phyloP scores from a whole-genome alignment of 2,329 filamentous ascomycete genomes.

The Ophiobolus disseminans region DNA sequence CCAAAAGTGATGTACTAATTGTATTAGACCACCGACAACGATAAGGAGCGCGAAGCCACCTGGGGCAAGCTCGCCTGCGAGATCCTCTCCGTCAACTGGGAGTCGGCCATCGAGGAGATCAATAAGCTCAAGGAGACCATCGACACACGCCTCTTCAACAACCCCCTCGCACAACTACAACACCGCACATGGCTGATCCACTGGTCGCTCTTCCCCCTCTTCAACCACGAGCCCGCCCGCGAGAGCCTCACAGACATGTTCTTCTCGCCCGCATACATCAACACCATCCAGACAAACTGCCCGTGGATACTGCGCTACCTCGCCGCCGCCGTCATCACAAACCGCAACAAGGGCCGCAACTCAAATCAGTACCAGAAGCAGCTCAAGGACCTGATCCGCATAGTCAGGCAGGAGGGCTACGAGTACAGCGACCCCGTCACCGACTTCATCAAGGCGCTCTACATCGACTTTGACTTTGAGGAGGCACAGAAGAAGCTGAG shows the following conservation, averaged over 20 bases:
- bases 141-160: slow-evolving; percentile 94
- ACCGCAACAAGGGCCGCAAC: slow-evolving; percentile 69
- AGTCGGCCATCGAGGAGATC: slow-evolving; percentile 75
- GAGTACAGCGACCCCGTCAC: slow-evolving; percentile 97
- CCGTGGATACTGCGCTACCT: slow-evolving; percentile 97
- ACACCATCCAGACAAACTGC: slow-evolving; percentile 98
- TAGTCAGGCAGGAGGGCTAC: slow-evolving; percentile 96
- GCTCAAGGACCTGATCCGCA: slow-evolving; percentile 94
- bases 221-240: slow-evolving; percentile 92
- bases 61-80: slow-evolving; percentile 98
- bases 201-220: slow-evolving; percentile 98
- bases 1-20: not conserved
- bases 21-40: slow-evolving; percentile 84
- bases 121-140: slow-evolving; percentile 74
- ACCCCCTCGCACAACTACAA: slow-evolving; percentile 91
- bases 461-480: slow-evolving; percentile 96
- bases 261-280: slow-evolving; percentile 97
- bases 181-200: slow-evolving; percentile 97
- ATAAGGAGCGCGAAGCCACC: slow-evolving; percentile 93
- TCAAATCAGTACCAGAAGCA: slow-evolving; percentile 98
- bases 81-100: slow-evolving; percentile 95
- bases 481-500: slow-evolving; percentile 89
- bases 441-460: slow-evolving; percentile 94
- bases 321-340: slow-evolving; percentile 91
- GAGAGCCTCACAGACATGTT: slow-evolving; percentile 94